phyloP scores from a whole-genome alignment of 306 rosid species.

The Malus fusca region DNA sequence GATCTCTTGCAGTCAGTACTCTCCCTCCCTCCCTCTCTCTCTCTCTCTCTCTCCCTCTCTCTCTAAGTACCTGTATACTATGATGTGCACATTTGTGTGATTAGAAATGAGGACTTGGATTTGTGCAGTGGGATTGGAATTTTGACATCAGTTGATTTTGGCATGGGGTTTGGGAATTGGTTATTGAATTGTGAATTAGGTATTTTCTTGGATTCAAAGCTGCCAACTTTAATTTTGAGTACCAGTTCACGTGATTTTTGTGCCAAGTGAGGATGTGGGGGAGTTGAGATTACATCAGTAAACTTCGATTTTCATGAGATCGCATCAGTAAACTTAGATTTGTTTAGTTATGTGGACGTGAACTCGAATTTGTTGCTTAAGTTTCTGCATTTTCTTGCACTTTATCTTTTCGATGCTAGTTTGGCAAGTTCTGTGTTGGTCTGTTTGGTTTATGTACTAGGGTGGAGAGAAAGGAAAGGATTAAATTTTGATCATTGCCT shows the following conservation, averaged over 20 bases:
- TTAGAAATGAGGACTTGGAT: neutral
- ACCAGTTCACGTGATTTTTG: neutral
- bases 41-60: neutral
- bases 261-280: neutral
- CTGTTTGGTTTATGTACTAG: neutral
- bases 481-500: neutral
- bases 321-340: neutral
- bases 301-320: neutral
- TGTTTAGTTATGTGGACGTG: neutral
- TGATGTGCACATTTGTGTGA: neutral
- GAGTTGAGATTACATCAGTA: neutral
- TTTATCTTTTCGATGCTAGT: neutral
- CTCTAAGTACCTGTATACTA: neutral
- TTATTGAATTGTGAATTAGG: neutral
- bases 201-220: neutral
- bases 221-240: neutral
- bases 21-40: neutral
- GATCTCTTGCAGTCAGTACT: constrained; percentile 59
- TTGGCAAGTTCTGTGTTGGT: neutral
- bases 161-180: neutral
- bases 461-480: neutral
- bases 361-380: neutral
- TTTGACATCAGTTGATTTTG: neutral
- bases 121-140: neutral
- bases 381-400: neutral